A percentile compares a stretch with the other conserved stretches of the same genome.
phyloP scores from a whole-genome alignment of 208 protist genomes.

The Trypanosoma boissoni region DNA sequence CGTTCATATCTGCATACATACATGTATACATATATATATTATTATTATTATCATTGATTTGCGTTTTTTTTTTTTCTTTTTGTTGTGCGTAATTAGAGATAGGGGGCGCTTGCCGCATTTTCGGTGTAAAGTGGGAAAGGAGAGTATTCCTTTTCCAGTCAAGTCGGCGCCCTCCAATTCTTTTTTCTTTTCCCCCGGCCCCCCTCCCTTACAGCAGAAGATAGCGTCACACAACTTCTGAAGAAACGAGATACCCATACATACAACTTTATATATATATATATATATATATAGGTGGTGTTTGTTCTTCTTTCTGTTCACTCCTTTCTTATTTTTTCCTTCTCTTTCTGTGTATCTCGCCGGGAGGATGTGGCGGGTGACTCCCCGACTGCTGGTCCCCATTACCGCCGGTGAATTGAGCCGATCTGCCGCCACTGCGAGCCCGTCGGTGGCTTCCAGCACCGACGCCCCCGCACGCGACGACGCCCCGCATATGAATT shows the following conservation, averaged over 20 bases:
- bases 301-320: too few relatives aligned
- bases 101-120: too few relatives aligned
- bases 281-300: too few relatives aligned
- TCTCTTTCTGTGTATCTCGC: background rate
- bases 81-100: background rate
- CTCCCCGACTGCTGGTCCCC: background rate
- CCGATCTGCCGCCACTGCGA: background rate
- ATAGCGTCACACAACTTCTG: too few relatives aligned
- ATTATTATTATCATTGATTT: background rate
- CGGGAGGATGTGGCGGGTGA: background rate
- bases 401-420: background rate
- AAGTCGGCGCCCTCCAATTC: too few relatives aligned
- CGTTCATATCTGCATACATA: too few relatives aligned
- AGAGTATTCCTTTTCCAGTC: background rate
- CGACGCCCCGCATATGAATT: slow-evolving; percentile 34
- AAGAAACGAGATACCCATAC: too few relatives aligned
- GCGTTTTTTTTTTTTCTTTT: slow-evolving; percentile 7
- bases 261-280: too few relatives aligned
- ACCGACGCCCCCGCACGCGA: slow-evolving; percentile 12
- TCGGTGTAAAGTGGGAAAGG: background rate
- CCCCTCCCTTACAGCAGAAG: too few relatives aligned
- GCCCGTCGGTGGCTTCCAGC: slow-evolving; percentile 4
- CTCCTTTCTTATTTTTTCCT: background rate
- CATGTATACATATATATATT: slow-evolving; percentile 5
- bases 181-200: too few relatives aligned